These are phyloP conservation scores for Quercus lobata DNA, from an alignment of 331 rosid species.

Conservation along the genomic window DNA sequence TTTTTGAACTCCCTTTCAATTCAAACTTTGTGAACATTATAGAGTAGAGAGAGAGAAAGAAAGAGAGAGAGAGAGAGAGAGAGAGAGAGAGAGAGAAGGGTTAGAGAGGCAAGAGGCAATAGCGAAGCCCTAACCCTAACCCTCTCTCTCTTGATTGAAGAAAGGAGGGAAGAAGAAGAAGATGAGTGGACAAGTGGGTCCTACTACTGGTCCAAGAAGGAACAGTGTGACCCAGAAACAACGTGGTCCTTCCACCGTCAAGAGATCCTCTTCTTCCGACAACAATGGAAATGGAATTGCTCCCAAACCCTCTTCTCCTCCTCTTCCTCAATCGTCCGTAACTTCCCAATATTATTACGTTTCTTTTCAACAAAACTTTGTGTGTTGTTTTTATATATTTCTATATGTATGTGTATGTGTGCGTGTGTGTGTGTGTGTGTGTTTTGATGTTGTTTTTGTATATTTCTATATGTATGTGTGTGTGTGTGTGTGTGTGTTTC, in stretches of 20 bases:
- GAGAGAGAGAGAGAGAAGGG: too few relatives aligned
- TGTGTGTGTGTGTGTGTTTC: neutral
- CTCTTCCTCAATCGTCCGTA: conserved; percentile 32
- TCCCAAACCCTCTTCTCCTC: conserved; percentile 63
- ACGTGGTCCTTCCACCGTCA: conserved; percentile 52
- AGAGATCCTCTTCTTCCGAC: conserved; percentile 33
- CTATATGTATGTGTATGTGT: too few relatives aligned
- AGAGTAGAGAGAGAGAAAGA: too few relatives aligned
- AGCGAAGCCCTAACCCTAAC: too few relatives aligned
- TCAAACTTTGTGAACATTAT: too few relatives aligned
- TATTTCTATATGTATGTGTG: too few relatives aligned
- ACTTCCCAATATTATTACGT: neutral
- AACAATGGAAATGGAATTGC: conserved; percentile 38
- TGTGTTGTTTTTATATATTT: neutral
- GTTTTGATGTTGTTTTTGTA: neutral
- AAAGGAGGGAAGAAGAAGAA: neutral
- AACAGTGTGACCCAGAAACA: conserved; percentile 38
- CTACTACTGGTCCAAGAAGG: conserved; percentile 31
- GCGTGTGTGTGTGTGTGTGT: neutral
- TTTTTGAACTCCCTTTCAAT: too few relatives aligned
- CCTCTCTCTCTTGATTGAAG: too few relatives aligned
- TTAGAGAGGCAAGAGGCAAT: too few relatives aligned
- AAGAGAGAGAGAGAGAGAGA: too few relatives aligned
- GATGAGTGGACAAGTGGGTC: conserved; percentile 42
- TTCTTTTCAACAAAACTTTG: too few relatives aligned